A percentile compares a stretch with the other conserved stretches of the same genome.
These are phyloP conservation scores for Cucumis cinereus DNA, from an alignment of 306 rosid species.

Conservation along the genomic window DNA sequence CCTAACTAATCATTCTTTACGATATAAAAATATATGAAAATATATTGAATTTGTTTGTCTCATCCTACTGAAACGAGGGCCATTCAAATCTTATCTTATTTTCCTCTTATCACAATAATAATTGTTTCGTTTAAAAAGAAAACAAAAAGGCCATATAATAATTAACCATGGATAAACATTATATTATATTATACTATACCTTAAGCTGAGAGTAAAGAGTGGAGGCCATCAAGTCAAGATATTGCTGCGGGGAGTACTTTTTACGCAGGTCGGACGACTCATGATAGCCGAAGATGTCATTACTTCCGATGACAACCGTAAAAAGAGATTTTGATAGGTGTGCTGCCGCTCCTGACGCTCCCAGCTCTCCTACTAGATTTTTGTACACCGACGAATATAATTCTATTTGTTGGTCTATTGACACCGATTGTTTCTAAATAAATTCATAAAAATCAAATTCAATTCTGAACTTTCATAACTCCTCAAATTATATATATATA, in stretches of 20 bases:
- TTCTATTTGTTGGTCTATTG: constrained; percentile 50
- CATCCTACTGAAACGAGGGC: neutral
- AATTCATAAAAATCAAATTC: no score
- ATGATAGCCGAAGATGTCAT: constrained; percentile 55
- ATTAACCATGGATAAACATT: no score
- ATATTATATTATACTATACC: constrained; percentile 26
- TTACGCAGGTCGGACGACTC: constrained; percentile 24
- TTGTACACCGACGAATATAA: constrained; percentile 24
- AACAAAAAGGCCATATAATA: no score
- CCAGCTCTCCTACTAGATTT: constrained; percentile 21
- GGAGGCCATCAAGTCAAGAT: constrained; percentile 31
- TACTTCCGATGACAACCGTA: constrained; percentile 50
- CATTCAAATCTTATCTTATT: neutral
- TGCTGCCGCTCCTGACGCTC: constrained; percentile 12
- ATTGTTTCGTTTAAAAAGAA: neutral
- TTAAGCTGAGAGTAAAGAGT: constrained; percentile 38
- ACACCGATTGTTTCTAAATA: constrained; percentile 29
- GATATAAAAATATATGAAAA: no score
- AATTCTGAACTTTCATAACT: no score
- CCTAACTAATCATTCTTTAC: no score
- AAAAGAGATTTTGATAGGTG: constrained; percentile 57
- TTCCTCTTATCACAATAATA: neutral
- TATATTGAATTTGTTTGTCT: neutral
- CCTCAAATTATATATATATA: no score
- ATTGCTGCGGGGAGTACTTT: constrained; percentile 42